A percentile compares a stretch with the other conserved stretches of the same genome.
Conservation (phyloP, 2,329 filamentous ascomycete genomes). For the Ophiosphaerella herpotricha region DNA sequence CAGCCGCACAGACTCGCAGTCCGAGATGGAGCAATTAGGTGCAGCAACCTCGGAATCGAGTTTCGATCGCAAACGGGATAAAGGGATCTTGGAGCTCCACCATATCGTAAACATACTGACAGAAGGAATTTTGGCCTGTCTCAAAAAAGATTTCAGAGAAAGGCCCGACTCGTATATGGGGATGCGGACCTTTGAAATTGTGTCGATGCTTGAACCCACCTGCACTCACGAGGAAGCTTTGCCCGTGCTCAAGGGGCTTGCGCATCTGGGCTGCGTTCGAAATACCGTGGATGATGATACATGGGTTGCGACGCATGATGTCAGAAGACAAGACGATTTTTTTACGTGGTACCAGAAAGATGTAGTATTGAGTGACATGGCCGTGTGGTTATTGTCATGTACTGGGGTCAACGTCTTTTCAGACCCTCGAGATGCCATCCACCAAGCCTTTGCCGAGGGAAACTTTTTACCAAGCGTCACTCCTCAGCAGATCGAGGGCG, state of each 20-base stretch:
- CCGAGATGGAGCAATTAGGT: constrained; percentile 14
- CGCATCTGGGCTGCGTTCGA: constrained; percentile 9
- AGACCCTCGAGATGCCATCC: too few species aligned
- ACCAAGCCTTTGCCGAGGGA: too few species aligned
- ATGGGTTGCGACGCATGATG: constrained; percentile 24
- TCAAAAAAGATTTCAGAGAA: constrained; percentile 14
- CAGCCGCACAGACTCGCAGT: constrained; percentile 8
- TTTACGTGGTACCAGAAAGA: too few species aligned
- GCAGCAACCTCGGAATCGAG: constrained; percentile 3
- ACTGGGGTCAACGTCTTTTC: too few species aligned
- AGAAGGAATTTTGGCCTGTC: constrained; percentile 11
- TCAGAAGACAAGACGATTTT: too few species aligned
- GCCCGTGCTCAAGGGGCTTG: constrained; percentile 5
- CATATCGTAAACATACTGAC: constrained; percentile 6
- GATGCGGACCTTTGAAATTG: constrained; percentile 9
- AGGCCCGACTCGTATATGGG: constrained; percentile 26
- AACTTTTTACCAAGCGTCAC: too few species aligned
- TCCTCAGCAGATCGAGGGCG: too few species aligned
- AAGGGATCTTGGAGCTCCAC: neutral
- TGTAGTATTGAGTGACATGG: too few species aligned
- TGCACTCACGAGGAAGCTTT: neutral
- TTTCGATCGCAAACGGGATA: neutral
- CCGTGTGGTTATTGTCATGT: too few species aligned
- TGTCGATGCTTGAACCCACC: constrained; percentile 3
- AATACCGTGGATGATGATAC: constrained; percentile 18